These are phyloP conservation scores for Phytophthora meadii DNA, from an alignment of 352 stramenopile genomes.

Conservation along the genomic window DNA sequence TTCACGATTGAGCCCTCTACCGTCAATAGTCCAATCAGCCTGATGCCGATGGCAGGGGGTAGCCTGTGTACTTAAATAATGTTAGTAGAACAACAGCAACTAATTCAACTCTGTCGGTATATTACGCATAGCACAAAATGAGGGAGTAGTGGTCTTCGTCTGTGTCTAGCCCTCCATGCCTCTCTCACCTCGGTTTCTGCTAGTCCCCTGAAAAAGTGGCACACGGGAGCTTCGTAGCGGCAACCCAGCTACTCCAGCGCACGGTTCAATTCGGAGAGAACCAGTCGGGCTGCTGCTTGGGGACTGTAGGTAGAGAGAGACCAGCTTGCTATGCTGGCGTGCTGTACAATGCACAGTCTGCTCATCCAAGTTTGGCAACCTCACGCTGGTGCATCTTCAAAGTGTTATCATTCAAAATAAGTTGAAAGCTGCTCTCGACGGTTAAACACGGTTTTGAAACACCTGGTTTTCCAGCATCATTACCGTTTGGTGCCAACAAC, in stretches of 20 bases:
- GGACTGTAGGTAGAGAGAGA: constrained; percentile 53
- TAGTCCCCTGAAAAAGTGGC: neutral
- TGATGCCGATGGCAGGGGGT: no score
- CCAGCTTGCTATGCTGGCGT: constrained; percentile 54
- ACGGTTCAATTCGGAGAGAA: constrained; percentile 78
- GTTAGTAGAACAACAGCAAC: no score
- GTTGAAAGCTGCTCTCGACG: no score
- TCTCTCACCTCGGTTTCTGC: neutral
- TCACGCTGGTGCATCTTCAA: constrained; percentile 26
- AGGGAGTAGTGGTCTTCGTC: constrained; percentile 40
- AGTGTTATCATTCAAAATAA: no score
- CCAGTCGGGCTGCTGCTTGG: constrained; percentile 81
- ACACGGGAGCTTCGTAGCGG: constrained; percentile 9
- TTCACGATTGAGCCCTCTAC: no score
- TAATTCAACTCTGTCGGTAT: no score
- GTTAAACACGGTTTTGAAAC: no score
- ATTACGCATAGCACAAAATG: no score
- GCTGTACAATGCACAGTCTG: constrained; percentile 56
- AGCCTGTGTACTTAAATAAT: no score
- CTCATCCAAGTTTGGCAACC: constrained; percentile 41
- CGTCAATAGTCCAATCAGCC: no score
- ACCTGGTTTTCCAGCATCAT: no score
- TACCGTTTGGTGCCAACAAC: no score
- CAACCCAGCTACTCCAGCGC: constrained; percentile 63
- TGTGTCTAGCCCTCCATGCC: constrained; percentile 27